Base-by-base conservation (phyloP, 768 basidiomycete species). In the Leccinum incarnatum region DNA sequence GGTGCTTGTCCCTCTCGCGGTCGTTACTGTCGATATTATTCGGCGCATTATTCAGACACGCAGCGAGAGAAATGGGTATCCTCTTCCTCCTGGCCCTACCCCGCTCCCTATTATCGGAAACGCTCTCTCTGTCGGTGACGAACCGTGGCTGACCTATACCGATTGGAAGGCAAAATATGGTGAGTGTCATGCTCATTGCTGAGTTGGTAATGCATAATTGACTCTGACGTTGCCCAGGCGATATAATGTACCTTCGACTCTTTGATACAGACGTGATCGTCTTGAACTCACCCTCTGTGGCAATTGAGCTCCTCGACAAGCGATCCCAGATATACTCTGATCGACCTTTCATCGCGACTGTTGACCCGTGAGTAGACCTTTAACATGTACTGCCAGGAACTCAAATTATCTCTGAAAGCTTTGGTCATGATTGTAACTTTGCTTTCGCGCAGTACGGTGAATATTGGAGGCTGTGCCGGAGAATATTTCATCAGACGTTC, bases 401-500 rank as follows among this genome's bases (percentile, higher is more conserved):
- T 30, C 21, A 45, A 14, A 10, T 17, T 27, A 2, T 32, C 21
- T 21, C 37, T 10, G 29, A 10, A 30, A 57, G 56, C 11, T 53
- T 36, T 46, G 56, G 51, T 12, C 30, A 30, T n/a, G 51, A 25
- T 7, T 46, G n/a, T 42, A 47, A 25, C 34, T 57, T 57, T 21
- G 15, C 15, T 14, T 48, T 53, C 9, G 3, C 9, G 14, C 25
- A 9, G 9, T 49, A 49, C 1, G 48, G 48, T 27, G 48, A 49
- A 15, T 25, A 49, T 9, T 29, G 25, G 48, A 49, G 48, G 15
- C 14, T 29, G 48, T 65, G 65, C 15, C 60, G 65, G 25, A 54
- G 63, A 19, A 66, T 66, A 42, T 60, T 66, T 14, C 63, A 63
- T 37, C 59, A 66, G 21, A 65, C 65, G 6, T 65, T 65, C 48